These are phyloP conservation scores for Lactarius sp. DNA, from an alignment of 768 basidiomycete species.

Conservation along the genomic window DNA sequence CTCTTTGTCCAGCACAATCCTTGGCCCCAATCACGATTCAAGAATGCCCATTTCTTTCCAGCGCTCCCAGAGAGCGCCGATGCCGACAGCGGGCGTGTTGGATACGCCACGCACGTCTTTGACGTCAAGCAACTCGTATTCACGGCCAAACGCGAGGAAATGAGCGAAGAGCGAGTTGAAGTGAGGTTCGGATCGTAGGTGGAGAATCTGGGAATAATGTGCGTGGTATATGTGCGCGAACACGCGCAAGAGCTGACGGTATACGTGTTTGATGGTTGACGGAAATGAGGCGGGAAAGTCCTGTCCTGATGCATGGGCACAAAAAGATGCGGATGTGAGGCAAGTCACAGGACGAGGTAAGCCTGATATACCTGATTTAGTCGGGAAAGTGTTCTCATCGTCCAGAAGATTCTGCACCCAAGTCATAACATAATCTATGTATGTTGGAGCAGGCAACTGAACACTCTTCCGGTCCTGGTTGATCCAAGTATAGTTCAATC, in stretches of 20 bases:
- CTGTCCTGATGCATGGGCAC: conserved; percentile 48
- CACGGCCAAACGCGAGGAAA: conserved; percentile 91
- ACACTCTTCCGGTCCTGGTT: conserved; percentile 88
- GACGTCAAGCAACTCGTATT: conserved; percentile 86
- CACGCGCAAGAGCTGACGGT: conserved; percentile 92
- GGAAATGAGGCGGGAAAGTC: conserved; percentile 88
- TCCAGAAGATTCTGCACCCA: conserved; percentile 93
- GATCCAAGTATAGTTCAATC: conserved; percentile 92
- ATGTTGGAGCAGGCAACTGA: conserved; percentile 86
- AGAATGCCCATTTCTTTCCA: conserved; percentile 86
- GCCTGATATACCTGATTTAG: conserved; percentile 72
- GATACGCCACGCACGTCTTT: conserved; percentile 79
- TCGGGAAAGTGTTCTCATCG: conserved; percentile 92
- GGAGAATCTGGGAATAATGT: conserved; percentile 86
- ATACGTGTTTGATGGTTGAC: conserved; percentile 86
- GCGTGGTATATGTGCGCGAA: conserved; percentile 97
- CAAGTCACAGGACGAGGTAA: background rate
- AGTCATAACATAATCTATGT: conserved; percentile 98
- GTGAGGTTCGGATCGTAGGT: conserved; percentile 89
- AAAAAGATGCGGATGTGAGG: background rate
- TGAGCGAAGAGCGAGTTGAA: conserved; percentile 98
- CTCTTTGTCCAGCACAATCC: background rate
- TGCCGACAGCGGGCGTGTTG: conserved; percentile 52
- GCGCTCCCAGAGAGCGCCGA: conserved; percentile 78
- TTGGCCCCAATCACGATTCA: conserved; percentile 35